These are phyloP conservation scores for Artemisia annua DNA, from an alignment of 129 eudicot species.

Conservation along the genomic window DNA sequence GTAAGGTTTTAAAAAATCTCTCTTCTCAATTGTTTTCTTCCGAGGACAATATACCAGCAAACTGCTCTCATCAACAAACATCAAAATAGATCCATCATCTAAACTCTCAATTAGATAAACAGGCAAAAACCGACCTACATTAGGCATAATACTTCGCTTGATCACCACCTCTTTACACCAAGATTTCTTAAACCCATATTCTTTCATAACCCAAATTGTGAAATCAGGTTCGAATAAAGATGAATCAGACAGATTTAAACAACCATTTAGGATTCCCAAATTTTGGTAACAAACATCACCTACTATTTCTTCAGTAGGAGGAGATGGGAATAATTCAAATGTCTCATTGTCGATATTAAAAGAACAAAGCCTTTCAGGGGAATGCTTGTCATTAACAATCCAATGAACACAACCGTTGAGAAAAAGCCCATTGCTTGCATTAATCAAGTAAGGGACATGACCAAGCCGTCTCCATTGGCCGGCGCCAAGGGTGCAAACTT, in stretches of 20 bases:
- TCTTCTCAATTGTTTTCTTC: not conserved
- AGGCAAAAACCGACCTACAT: conserved; percentile 12
- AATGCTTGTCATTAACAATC: not conserved
- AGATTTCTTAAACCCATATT: conserved; percentile 44
- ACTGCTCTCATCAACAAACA: not conserved
- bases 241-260: conserved; percentile 41
- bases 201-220: conserved; percentile 55
- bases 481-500: conserved; percentile 49
- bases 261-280: conserved; percentile 35
- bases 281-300: not conserved
- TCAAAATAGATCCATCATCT: conserved; percentile 23
- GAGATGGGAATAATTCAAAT: conserved; percentile 20
- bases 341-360: conserved; percentile 33
- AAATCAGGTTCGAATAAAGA: conserved; percentile 27
- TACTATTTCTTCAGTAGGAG: conserved; percentile 12
- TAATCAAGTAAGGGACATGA: not conserved
- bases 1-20: no score
- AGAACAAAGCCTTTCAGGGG: conserved; percentile 22
- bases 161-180: conserved; percentile 55
- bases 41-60: conserved; percentile 19
- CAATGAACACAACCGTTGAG: conserved; percentile 36
- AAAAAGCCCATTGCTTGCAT: not conserved
- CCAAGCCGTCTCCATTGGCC: conserved; percentile 42
- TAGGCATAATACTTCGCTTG: conserved; percentile 1
- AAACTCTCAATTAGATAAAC: conserved; percentile 17